Evolutionary conservation across 345 rosid genomes (phyloP).

Genomic region (Stellera chamaejasme): DNA sequence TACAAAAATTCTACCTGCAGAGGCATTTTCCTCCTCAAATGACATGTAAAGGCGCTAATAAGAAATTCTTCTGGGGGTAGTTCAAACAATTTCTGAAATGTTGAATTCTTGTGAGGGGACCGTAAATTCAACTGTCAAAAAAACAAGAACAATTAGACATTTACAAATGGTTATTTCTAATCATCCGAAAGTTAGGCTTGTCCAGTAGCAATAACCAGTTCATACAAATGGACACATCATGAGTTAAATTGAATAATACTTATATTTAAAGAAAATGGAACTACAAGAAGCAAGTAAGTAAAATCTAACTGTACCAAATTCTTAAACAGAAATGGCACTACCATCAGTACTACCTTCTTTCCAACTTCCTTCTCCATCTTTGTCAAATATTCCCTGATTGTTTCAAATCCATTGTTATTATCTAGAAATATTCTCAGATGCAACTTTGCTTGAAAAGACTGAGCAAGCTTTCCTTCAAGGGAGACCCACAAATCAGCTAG

Average conservation of each 20-base stretch:
- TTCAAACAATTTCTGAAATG: slow-evolving; percentile 77
- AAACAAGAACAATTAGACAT: slow-evolving; percentile 12
- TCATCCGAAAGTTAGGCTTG: not conserved
- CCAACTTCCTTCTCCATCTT: slow-evolving; percentile 95
- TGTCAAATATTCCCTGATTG: slow-evolving; percentile 62
- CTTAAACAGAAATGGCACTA: not conserved
- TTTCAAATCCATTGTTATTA: slow-evolving; percentile 69
- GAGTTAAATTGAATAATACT: too few relatives aligned
- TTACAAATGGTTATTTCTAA: not conserved
- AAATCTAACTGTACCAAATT: not conserved
- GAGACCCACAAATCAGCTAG: slow-evolving; percentile 72
- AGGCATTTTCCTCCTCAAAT: slow-evolving; percentile 78
- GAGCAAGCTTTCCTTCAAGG: slow-evolving; percentile 79
- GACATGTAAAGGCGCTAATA: slow-evolving; percentile 67
- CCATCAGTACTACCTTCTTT: slow-evolving; percentile 50
- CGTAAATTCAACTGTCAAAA: slow-evolving; percentile 56
- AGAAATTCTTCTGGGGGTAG: slow-evolving; percentile 90
- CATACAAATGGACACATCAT: too few relatives aligned
- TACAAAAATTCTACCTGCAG: slow-evolving; percentile 44
- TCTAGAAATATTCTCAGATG: slow-evolving; percentile 72
- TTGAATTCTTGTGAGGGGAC: slow-evolving; percentile 69
- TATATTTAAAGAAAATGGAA: not conserved
- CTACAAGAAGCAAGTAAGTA: not conserved
- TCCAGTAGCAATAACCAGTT: not conserved
- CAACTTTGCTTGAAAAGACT: slow-evolving; percentile 71